Evolutionary conservation across 371 early-diverging fungal genomes (phyloP).

Genomic region (Apophysomyces trapeziformis): DNA sequence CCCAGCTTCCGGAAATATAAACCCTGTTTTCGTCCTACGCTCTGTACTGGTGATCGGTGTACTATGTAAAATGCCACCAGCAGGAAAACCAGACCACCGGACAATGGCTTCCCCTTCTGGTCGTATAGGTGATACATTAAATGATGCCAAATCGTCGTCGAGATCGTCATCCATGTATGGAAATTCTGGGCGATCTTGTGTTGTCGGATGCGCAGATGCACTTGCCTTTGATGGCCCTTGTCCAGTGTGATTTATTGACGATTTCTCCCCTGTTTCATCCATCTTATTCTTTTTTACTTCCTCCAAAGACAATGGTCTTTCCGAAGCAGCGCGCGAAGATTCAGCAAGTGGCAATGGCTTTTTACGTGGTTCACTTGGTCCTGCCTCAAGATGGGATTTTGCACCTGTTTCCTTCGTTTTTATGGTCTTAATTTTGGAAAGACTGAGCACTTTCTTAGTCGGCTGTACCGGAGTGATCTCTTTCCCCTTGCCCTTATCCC

Average conservation of each 20-base stretch:
- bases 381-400: neutral
- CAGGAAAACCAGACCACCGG: slow-evolving; percentile 3
- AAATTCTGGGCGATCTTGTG: neutral
- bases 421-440: slow-evolving; percentile 12
- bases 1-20: neutral
- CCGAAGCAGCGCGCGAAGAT: neutral
- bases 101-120: neutral
- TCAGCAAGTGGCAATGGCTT: neutral
- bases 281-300: neutral
- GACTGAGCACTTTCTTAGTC: slow-evolving; percentile 13
- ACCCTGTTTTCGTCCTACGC: neutral
- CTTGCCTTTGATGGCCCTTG: slow-evolving; percentile 2
- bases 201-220: neutral
- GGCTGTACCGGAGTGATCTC: slow-evolving; percentile 2
- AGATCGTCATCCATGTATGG: slow-evolving; percentile 11
- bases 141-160: slow-evolving; percentile 8
- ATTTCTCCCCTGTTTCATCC: neutral
- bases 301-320: too few species aligned
- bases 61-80: neutral
- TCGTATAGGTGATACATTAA: slow-evolving; percentile 1
- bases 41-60: neutral
- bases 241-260: neutral
- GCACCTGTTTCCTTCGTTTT: neutral
- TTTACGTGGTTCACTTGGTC: neutral
- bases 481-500: slow-evolving; percentile 25